Evolutionary conservation across 176 grass and related monocot species (phyloP), one percentile per base, ranked within the genome.

Genomic region (Bothriochloa decipiens): DNA sequence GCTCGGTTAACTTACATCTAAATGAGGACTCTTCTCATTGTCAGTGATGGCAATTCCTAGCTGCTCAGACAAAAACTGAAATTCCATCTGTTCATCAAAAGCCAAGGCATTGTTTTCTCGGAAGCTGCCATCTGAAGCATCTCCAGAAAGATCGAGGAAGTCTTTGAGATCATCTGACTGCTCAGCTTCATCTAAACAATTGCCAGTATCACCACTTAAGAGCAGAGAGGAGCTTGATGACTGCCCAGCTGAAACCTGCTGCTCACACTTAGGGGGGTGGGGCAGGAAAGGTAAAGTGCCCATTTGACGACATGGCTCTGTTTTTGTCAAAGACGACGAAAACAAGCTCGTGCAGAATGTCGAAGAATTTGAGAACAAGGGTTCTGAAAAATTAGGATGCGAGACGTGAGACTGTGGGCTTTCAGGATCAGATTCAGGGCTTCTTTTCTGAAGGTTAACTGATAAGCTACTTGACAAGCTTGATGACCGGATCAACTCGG

Each of bases 21-120:
- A 82, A 17, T 29, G 80, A 68, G 84, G 93, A 68, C 86, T 99
- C 72, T 95, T 87, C 58, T 85, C 93, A 43, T 92, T 99, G 41
- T 94, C 90, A n/a, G 91, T 95, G 39, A 98, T 94, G 70, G 87
- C 86, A 79, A 98, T 94, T 67, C 91, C 96, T 47, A 98, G 87
- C 86, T 98, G 87, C 68, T 98, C 96, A 37, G 96, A 98, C 74
- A 98, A 84, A n/a, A 92, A 84, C 79, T 95, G 93, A 73, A 98
- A 87, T 12, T 98, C 96, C 84, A 98, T 98, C 82, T 94, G 89
- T 85, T 98, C 87, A 4, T 64, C 87, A 71, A 90, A 81, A 81
- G 70, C 83, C 40, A 89, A 79, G 29, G 71, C 74, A 71, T 81
- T 85, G 72, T 80, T 90, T 69, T 90, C 93, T 74, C 81, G 89